A percentile compares a stretch with the other conserved stretches of the same genome.
Conservation (phyloP, 768 basidiomycete genomes). For the Tubosaeta sp. region DNA sequence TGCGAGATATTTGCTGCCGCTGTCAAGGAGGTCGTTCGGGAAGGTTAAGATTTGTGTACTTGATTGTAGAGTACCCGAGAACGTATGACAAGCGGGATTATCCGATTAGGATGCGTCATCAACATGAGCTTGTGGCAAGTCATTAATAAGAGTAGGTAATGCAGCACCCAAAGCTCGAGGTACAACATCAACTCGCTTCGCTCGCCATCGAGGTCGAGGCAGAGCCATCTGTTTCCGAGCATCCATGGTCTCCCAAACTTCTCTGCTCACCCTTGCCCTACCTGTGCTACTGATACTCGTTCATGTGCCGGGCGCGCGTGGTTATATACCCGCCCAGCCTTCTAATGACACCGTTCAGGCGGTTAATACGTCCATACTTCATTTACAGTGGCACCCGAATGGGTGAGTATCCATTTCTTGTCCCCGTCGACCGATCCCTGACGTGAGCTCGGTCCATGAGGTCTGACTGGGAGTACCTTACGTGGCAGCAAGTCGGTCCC, state of each 20-base stretch:
- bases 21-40: slow-evolving; percentile 62
- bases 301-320: slow-evolving; percentile 20
- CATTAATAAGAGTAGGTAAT: neutral
- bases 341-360: slow-evolving; percentile 60
- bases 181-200: slow-evolving; percentile 1
- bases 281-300: slow-evolving; percentile 4
- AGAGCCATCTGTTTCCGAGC: neutral
- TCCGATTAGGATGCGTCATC: slow-evolving; percentile 4
- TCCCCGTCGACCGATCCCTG: slow-evolving; percentile 5
- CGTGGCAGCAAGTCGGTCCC: slow-evolving; percentile 55
- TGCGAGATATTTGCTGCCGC: slow-evolving; percentile 62
- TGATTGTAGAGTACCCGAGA: too few relatives aligned
- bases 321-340: slow-evolving; percentile 69
- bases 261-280: slow-evolving; percentile 4
- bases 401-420: slow-evolving; percentile 32
- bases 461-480: slow-evolving; percentile 50
- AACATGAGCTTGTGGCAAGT: neutral
- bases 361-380: slow-evolving; percentile 45
- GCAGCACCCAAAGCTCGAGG: slow-evolving; percentile 7
- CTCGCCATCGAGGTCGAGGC: slow-evolving; percentile 13
- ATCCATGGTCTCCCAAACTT: slow-evolving; percentile 14
- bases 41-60: slow-evolving; percentile 17
- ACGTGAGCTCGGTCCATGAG: slow-evolving; percentile 28
- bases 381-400: slow-evolving; percentile 57
- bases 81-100: neutral